phyloP scores from a whole-genome alignment of 495 filamentous ascomycete species.

The Aspergillus wentii region DNA sequence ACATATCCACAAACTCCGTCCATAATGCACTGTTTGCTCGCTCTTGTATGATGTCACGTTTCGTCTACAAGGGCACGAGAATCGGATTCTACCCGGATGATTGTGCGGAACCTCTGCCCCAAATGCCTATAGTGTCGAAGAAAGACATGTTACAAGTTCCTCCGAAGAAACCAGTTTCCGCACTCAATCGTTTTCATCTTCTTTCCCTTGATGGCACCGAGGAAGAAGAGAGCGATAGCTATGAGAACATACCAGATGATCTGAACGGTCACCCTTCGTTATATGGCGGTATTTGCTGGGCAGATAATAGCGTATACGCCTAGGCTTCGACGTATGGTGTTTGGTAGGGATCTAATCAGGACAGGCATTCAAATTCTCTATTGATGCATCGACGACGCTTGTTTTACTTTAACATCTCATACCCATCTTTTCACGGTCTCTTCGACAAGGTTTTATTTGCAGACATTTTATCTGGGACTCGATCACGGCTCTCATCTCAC shows the following conservation, averaged over 20 bases:
- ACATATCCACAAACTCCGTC: conserved; percentile 73
- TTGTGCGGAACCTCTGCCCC: conserved; percentile 58
- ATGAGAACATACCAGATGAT: conserved; percentile 11
- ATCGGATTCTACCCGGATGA: conserved; percentile 74
- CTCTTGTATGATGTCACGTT: conserved; percentile 73
- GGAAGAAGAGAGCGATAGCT: conserved; percentile 23
- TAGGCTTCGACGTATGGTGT: conserved; percentile 1
- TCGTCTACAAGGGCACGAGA: conserved; percentile 66
- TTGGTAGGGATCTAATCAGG: too few species aligned
- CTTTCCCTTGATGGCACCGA: conserved; percentile 50
- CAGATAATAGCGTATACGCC: conserved; percentile 13
- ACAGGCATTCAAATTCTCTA: too few species aligned
- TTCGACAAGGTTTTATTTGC: too few species aligned
- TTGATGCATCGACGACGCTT: too few species aligned
- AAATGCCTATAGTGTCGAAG: conserved; percentile 18
- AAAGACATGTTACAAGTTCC: conserved; percentile 27
- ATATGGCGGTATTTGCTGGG: conserved; percentile 8
- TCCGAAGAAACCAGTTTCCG: conserved; percentile 28
- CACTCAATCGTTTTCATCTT: conserved; percentile 60
- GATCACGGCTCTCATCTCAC: too few species aligned
- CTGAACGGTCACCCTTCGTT: conserved; percentile 4
- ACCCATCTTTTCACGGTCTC: too few species aligned
- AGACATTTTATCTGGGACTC: too few species aligned
- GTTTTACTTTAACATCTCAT: too few species aligned
- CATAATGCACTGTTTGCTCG: conserved; percentile 70